These are phyloP conservation scores for Chaetomiaceae sp. DNA, from an alignment of 2,329 filamentous ascomycete genomes.

Conservation along the genomic window DNA sequence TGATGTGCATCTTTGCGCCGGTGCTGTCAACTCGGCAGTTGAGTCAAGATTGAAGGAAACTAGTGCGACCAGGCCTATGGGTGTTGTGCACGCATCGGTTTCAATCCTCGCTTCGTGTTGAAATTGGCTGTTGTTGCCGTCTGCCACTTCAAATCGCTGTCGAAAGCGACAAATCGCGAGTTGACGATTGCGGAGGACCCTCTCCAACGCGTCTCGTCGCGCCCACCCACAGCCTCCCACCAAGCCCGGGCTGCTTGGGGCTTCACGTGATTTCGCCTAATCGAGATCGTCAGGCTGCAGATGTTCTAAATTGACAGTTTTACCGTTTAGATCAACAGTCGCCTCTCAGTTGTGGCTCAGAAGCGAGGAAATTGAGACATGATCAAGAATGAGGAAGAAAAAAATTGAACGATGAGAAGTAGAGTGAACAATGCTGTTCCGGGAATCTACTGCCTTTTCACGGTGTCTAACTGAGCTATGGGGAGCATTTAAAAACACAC, in stretches of 20 bases:
- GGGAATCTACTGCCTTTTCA: no score
- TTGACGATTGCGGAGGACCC: neutral
- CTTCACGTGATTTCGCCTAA: neutral
- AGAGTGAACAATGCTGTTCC: no score
- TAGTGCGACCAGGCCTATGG: conserved; percentile 1
- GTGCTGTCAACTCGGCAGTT: conserved; percentile 30
- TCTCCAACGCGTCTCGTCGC: conserved; percentile 16
- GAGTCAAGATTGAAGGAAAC: conserved; percentile 11
- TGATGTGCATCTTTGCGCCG: conserved; percentile 78
- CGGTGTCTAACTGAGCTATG: no score
- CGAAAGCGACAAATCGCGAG: conserved; percentile 2
- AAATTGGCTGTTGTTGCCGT: neutral
- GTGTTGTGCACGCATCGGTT: conserved; percentile 13
- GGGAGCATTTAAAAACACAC: no score
- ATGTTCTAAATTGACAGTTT: neutral
- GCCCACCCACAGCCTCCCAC: neutral
- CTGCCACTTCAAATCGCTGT: neutral
- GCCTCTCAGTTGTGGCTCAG: no score
- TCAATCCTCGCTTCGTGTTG: neutral
- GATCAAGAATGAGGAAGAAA: no score
- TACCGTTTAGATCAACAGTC: no score
- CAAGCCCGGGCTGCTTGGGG: neutral
- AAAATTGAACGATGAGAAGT: no score
- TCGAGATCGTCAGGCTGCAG: neutral
- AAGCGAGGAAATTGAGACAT: no score